Conservation (phyloP, 768 basidiomycete genomes). For the Saitozyma sp. region DNA sequence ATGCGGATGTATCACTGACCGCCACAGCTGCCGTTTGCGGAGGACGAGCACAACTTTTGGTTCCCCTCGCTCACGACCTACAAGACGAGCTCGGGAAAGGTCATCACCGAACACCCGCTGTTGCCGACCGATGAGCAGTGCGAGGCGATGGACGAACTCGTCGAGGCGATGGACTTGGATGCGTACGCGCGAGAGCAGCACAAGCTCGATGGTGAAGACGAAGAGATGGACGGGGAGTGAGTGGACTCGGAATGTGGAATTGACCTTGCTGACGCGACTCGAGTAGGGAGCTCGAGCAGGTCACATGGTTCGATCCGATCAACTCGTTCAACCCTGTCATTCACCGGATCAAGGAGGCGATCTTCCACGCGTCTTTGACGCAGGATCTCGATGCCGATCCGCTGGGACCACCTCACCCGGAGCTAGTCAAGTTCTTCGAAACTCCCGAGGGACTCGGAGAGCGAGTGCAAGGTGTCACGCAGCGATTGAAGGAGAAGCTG, state of each 20-base stretch:
- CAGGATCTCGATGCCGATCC: conserved; percentile 72
- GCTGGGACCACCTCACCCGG: conserved; percentile 80
- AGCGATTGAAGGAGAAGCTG: conserved; percentile 66
- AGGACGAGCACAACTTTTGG: conserved; percentile 83
- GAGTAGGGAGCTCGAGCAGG: conserved; percentile 57
- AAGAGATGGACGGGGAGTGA: conserved; percentile 15
- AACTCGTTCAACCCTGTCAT: conserved; percentile 84
- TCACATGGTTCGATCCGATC: conserved; percentile 70
- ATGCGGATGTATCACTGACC: conserved; percentile 3
- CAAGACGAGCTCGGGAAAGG: conserved; percentile 72
- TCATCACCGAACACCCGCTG: conserved; percentile 64
- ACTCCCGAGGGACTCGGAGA: conserved; percentile 71
- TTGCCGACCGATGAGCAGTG: conserved; percentile 50
- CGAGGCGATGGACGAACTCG: conserved; percentile 74
- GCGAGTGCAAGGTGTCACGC: conserved; percentile 60
- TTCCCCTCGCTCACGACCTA: conserved; percentile 78
- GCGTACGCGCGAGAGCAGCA: conserved; percentile 69
- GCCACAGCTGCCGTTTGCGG: conserved; percentile 85
- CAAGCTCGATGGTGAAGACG: conserved; percentile 20
- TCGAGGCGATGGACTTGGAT: conserved; percentile 86
- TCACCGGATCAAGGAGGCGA: conserved; percentile 88
- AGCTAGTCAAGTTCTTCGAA: conserved; percentile 78
- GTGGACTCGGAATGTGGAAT: background rate
- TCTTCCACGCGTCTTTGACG: conserved; percentile 81
- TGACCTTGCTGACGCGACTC: conserved; percentile 3